Conservation (phyloP, 2,329 filamentous ascomycete genomes). For the Aspergillus awamori region DNA sequence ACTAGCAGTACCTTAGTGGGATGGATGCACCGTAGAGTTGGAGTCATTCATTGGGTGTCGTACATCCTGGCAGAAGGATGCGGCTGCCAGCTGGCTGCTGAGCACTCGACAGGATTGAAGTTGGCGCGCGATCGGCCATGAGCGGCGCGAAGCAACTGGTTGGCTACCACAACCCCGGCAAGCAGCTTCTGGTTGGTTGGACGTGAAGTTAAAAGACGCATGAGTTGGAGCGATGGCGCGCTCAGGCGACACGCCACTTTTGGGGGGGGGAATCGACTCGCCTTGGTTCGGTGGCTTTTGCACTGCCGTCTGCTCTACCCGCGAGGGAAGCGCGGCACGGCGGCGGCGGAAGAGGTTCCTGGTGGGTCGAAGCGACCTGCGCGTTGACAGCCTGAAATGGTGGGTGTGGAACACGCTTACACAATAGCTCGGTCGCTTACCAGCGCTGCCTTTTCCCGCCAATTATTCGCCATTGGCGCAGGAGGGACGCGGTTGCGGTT, state of each 20-base stretch:
- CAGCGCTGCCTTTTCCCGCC: not conserved
- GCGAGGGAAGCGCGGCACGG: slow-evolving; percentile 30
- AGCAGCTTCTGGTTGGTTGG: slow-evolving; percentile 24
- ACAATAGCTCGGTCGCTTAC: slow-evolving; percentile 15
- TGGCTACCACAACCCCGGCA: slow-evolving; percentile 19
- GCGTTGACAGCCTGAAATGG: slow-evolving; percentile 2
- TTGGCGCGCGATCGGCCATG: slow-evolving; percentile 46
- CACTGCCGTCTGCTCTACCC: slow-evolving; percentile 17
- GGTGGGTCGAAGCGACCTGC: slow-evolving; percentile 17
- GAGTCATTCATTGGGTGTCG: slow-evolving; percentile 11
- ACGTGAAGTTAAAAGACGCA: slow-evolving; percentile 33
- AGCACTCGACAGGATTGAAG: slow-evolving; percentile 24
- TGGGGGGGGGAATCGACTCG: slow-evolving; percentile 19
- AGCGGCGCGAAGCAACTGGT: slow-evolving; percentile 30
- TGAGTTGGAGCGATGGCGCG: slow-evolving; percentile 27
- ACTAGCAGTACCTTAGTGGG: not conserved
- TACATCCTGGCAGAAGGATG: slow-evolving; percentile 20
- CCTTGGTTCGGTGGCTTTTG: slow-evolving; percentile 11
- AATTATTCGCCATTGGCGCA: slow-evolving; percentile 33
- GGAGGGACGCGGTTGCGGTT: slow-evolving; percentile 24
- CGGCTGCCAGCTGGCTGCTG: slow-evolving; percentile 32
- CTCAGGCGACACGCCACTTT: slow-evolving; percentile 35
- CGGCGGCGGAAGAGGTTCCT: slow-evolving; percentile 15
- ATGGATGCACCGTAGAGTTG: not conserved
- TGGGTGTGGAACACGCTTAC: not conserved